A percentile compares a stretch with the other conserved stretches of the same genome.
Evolutionary conservation across 2,329 filamentous ascomycete species (phyloP).

Genomic region (Fusarium oligoseptatum): DNA sequence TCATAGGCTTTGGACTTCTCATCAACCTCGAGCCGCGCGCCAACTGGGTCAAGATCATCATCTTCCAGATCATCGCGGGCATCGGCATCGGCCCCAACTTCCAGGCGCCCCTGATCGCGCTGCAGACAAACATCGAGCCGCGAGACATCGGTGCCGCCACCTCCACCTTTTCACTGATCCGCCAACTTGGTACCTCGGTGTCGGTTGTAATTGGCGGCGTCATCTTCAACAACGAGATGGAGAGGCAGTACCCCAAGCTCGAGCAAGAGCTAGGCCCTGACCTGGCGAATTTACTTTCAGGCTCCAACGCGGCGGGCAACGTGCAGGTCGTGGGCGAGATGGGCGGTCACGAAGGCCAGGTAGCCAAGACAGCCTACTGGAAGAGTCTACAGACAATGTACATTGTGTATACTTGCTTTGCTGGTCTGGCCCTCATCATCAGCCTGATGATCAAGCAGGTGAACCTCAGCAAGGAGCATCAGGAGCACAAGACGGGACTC

Average conservation of each 20-base stretch:
- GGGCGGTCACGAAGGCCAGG: constrained; percentile 57
- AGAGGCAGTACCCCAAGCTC: constrained; percentile 64
- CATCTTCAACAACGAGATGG: constrained; percentile 82
- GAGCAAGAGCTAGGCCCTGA: constrained; percentile 62
- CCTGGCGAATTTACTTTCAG: constrained; percentile 66
- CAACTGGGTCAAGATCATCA: constrained; percentile 68
- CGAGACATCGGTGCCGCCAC: constrained; percentile 78
- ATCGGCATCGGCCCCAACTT: constrained; percentile 77
- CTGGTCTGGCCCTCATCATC: constrained; percentile 61
- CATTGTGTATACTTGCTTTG: constrained; percentile 67
- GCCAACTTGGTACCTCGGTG: constrained; percentile 76
- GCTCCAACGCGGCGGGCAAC: constrained; percentile 71
- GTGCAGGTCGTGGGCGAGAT: constrained; percentile 69
- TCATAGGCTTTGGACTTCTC: constrained; percentile 74
- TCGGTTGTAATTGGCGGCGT: constrained; percentile 82
- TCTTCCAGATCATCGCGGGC: constrained; percentile 74
- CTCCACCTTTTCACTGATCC: constrained; percentile 75
- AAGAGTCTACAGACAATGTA: constrained; percentile 67
- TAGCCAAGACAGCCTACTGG: constrained; percentile 63
- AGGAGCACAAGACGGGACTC: constrained; percentile 71
- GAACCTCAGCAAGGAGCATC: constrained; percentile 67
- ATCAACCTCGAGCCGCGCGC: constrained; percentile 70
- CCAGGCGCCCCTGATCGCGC: constrained; percentile 75
- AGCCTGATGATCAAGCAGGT: constrained; percentile 63
- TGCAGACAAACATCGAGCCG: constrained; percentile 73